Evolutionary conservation across 129 eudicot genomes (phyloP).

Genomic region (Artemisia annua): DNA sequence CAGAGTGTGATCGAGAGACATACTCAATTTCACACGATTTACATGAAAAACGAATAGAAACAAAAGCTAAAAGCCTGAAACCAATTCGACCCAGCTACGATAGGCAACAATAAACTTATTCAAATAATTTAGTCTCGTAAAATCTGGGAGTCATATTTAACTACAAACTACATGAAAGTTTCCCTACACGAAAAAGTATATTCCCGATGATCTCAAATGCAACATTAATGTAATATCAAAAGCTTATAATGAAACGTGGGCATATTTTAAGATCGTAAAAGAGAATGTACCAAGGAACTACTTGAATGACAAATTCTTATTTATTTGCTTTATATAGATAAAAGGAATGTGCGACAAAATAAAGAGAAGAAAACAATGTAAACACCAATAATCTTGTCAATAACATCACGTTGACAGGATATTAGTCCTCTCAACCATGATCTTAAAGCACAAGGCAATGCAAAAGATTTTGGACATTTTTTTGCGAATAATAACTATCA

Average conservation of each 20-base stretch:
- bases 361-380: neutral
- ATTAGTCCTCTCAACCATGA: neutral
- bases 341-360: slow-evolving; percentile 1
- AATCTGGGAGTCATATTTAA: neutral
- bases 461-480: neutral
- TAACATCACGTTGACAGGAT: slow-evolving; percentile 3
- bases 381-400: neutral
- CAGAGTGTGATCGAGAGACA: neutral
- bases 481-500: neutral
- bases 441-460: neutral
- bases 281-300: neutral
- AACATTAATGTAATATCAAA: neutral
- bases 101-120: slow-evolving; percentile 3
- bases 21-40: neutral
- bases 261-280: neutral
- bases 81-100: neutral
- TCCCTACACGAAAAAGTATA: neutral
- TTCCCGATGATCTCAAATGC: neutral
- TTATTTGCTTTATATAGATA: neutral
- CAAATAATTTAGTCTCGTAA: neutral
- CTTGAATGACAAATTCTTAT: neutral
- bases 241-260: neutral
- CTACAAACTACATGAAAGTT: neutral
- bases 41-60: no score
- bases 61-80: neutral